A percentile compares a stretch with the other conserved stretches of the same genome.
phyloP scores from a whole-genome alignment of 805 yeast species.

The Scheffersomyces spartinae region DNA sequence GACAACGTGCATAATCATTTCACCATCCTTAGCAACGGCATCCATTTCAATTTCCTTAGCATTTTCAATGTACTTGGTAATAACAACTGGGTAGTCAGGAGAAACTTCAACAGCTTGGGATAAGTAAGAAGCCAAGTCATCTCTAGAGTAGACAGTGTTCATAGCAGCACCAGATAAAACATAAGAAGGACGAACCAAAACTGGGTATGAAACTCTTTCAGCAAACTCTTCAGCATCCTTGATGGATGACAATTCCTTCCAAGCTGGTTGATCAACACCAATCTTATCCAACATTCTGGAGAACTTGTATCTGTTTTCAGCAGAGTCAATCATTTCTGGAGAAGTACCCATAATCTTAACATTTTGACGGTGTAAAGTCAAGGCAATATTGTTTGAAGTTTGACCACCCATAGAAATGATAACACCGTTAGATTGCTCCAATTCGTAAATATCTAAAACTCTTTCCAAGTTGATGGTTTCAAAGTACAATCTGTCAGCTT shows the following conservation, averaged over 20 bases:
- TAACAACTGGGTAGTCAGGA: conserved; percentile 95
- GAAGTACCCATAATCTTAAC: conserved; percentile 95
- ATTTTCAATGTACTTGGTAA: conserved; percentile 90
- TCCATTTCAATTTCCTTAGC: conserved; percentile 99
- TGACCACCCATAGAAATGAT: conserved; percentile 98
- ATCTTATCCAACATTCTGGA: conserved; percentile 93
- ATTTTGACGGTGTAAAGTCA: conserved; percentile 83
- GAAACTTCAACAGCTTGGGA: conserved; percentile 95
- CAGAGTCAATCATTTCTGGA: conserved; percentile 96
- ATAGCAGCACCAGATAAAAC: conserved; percentile 98
- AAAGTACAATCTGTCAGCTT: conserved; percentile 92
- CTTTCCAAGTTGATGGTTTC: conserved; percentile 93
- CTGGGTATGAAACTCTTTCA: conserved; percentile 84
- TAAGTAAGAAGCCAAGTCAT: conserved; percentile 77
- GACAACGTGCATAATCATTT: conserved; percentile 91
- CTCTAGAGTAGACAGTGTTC: conserved; percentile 89
- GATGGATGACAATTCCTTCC: conserved; percentile 93
- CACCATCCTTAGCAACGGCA: conserved; percentile 93
- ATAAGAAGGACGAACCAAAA: conserved; percentile 93
- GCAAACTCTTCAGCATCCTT: conserved; percentile 92
- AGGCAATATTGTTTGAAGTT: conserved; percentile 92
- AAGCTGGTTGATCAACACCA: conserved; percentile 97
- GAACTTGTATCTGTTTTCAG: conserved; percentile 96
- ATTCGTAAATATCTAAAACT: conserved; percentile 86
- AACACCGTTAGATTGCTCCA: conserved; percentile 85